These are phyloP conservation scores for Senecio squalidus DNA, from an alignment of 140 eudicot genomes.

Conservation along the genomic window DNA sequence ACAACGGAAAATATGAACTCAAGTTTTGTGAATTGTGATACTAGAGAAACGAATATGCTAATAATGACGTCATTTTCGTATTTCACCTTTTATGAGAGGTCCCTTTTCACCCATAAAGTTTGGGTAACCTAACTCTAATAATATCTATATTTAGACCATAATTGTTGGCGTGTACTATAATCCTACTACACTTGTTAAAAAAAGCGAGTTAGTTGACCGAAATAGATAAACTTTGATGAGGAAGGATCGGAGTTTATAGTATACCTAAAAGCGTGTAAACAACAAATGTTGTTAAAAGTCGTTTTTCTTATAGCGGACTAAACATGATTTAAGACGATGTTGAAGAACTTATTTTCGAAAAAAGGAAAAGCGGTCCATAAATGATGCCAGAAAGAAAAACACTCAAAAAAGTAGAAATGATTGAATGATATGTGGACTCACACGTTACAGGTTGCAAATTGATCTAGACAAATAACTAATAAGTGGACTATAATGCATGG, in stretches of 20 bases:
- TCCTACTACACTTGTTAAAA: no score
- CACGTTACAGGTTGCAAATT: background rate
- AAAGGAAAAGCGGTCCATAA: background rate
- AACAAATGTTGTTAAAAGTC: no score
- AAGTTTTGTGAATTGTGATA: background rate
- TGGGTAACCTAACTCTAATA: background rate
- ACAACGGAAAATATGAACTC: constrained; percentile 1
- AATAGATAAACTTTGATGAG: background rate
- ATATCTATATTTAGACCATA: background rate
- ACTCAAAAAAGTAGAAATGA: background rate
- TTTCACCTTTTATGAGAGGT: background rate
- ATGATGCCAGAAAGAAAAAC: background rate
- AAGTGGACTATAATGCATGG: background rate
- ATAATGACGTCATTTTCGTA: background rate
- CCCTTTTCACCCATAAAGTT: background rate
- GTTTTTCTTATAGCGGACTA: background rate
- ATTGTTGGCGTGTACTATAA: no score
- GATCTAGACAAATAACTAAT: no score
- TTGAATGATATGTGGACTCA: constrained; percentile 1
- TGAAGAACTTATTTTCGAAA: background rate
- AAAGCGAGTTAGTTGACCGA: no score
- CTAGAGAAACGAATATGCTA: background rate
- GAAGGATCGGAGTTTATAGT: background rate
- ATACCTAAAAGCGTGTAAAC: background rate
- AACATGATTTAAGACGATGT: background rate